phyloP scores from a whole-genome alignment of 2,329 filamentous ascomycete species.

The Graphiopsis chlorocephala region DNA sequence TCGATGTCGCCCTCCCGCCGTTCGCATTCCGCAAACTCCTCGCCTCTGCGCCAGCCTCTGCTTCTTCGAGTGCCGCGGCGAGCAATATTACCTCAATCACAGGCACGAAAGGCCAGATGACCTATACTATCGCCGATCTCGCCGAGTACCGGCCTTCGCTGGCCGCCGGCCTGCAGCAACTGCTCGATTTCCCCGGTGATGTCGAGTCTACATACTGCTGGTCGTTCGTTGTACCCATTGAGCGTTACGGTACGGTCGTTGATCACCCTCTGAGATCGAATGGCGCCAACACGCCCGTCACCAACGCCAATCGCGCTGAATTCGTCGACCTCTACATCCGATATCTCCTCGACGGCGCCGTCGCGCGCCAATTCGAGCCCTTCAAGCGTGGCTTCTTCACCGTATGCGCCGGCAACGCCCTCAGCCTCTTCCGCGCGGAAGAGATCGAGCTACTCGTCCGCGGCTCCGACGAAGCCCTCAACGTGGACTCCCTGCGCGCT shows the following conservation, averaged over 20 bases:
- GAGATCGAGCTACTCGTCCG: conserved; percentile 87
- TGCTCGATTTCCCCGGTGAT: conserved; percentile 81
- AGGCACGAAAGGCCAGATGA: conserved; percentile 51
- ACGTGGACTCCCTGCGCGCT: conserved; percentile 70
- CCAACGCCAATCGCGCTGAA: conserved; percentile 77
- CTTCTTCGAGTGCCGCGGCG: conserved; percentile 55
- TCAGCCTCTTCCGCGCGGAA: conserved; percentile 82
- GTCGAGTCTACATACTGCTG: conserved; percentile 77
- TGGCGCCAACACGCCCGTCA: conserved; percentile 73
- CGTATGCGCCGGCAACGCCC: conserved; percentile 82
- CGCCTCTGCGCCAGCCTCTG: conserved; percentile 66
- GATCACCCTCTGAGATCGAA: conserved; percentile 69
- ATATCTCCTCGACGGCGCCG: conserved; percentile 73
- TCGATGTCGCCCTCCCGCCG: conserved; percentile 82
- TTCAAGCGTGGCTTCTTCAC: conserved; percentile 94
- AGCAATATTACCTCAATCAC: conserved; percentile 42
- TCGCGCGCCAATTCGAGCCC: conserved; percentile 81
- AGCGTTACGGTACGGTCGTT: conserved; percentile 69
- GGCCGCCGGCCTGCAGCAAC: conserved; percentile 69
- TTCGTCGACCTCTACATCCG: conserved; percentile 84
- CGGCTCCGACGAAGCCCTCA: conserved; percentile 78
- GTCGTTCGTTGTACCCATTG: conserved; percentile 74
- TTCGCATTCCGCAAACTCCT: conserved; percentile 88
- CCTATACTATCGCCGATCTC: conserved; percentile 75
- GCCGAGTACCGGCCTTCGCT: conserved; percentile 76